These are phyloP conservation scores for Grigorovia yakushimaensis DNA, from an alignment of 805 yeast genomes.

Conservation along the genomic window DNA sequence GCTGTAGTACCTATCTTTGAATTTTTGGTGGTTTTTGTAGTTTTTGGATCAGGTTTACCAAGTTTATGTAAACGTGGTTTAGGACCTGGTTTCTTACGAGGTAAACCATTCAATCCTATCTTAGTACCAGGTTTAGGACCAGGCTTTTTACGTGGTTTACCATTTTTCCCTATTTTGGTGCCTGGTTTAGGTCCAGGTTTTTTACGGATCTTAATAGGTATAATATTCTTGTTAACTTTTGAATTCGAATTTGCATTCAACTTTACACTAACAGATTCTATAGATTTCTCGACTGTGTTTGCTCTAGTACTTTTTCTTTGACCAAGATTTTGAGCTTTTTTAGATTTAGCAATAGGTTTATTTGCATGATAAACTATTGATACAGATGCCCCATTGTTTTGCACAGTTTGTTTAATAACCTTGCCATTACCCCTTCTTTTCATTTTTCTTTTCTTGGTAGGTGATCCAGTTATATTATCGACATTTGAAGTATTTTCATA, in stretches of 20 bases:
- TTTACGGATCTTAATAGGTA: not conserved
- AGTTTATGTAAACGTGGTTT: not conserved
- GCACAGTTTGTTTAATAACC: too few species aligned
- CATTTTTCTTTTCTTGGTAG: not conserved
- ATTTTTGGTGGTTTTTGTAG: not conserved
- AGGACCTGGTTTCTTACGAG: not conserved
- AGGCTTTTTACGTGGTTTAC: not conserved
- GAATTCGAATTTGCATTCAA: not conserved
- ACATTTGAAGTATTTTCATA: too few species aligned
- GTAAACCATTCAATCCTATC: not conserved
- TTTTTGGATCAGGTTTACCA: not conserved
- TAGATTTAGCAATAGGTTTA: too few species aligned
- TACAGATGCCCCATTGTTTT: too few species aligned
- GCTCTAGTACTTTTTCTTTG: too few species aligned
- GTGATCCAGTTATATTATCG: not conserved
- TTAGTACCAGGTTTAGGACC: conserved; percentile 1
- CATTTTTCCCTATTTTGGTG: not conserved
- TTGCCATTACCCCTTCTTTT: too few species aligned
- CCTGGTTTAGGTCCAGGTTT: conserved; percentile 1
- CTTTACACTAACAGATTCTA: not conserved
- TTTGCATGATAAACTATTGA: too few species aligned
- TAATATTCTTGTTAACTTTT: not conserved
- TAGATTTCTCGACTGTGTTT: too few species aligned
- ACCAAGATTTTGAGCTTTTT: too few species aligned
- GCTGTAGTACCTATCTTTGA: not conserved